phyloP scores from a whole-genome alignment of 2,329 filamentous ascomycete species.

The Fusarium xyrophilum region DNA sequence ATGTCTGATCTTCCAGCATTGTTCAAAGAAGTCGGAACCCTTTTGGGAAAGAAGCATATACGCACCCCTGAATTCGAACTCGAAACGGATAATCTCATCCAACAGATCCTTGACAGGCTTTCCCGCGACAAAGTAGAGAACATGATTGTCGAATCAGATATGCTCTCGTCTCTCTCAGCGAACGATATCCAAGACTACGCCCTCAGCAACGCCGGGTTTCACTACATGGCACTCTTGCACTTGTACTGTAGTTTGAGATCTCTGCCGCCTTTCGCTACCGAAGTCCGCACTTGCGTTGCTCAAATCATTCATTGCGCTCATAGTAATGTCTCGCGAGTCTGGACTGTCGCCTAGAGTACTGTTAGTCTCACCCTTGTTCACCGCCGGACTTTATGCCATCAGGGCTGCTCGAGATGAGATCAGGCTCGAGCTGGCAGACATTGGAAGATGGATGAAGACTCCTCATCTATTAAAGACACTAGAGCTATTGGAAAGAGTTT shows the following conservation, averaged over 20 bases:
- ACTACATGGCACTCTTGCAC: slow-evolving; percentile 24
- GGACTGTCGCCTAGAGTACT: slow-evolving; percentile 17
- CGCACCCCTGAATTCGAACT: not conserved
- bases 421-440: slow-evolving; percentile 1
- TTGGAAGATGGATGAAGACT: slow-evolving; percentile 27
- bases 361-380: slow-evolving; percentile 21
- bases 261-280: not conserved
- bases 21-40: slow-evolving; percentile 12
- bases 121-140: slow-evolving; percentile 4
- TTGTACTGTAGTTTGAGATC: slow-evolving; percentile 7
- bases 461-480: slow-evolving; percentile 19
- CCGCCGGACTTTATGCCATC: slow-evolving; percentile 14
- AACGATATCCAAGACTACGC: slow-evolving; percentile 22
- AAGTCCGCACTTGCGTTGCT: slow-evolving; percentile 7
- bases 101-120: slow-evolving; percentile 4
- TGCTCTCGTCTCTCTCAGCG: not conserved
- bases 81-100: not conserved
- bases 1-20: slow-evolving; percentile 27
- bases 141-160: not conserved
- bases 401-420: slow-evolving; percentile 1
- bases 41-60: not conserved
- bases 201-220: slow-evolving; percentile 23
- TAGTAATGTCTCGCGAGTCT: slow-evolving; percentile 1
- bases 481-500: slow-evolving; percentile 10
- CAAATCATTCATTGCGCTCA: slow-evolving; percentile 16